Conservation (phyloP, 306 rosid genomes). For the Prunus salicina region DNA sequence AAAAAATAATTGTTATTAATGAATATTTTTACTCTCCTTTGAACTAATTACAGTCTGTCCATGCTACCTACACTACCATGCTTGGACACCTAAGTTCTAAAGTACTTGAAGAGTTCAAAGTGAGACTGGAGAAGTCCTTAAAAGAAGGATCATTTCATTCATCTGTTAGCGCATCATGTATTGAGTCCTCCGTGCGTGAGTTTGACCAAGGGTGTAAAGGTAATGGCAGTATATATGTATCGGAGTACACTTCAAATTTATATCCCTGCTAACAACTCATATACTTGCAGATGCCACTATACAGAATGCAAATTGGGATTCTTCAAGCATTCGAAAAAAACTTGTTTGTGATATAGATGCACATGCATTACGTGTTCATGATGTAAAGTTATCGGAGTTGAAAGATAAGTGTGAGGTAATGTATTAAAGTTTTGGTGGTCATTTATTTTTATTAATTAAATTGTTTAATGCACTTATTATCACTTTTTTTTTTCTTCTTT, state of each 20-base stretch:
- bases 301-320: conserved; percentile 64
- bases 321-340: conserved; percentile 58
- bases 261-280: background rate
- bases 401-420: conserved; percentile 57
- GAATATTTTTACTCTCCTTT: too few species aligned
- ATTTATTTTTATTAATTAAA: background rate
- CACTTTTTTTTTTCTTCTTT: too few species aligned
- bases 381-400: conserved; percentile 51
- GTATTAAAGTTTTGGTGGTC: conserved; percentile 6
- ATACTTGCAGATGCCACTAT: conserved; percentile 55
- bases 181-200: conserved; percentile 39
- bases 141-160: conserved; percentile 77
- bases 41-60: conserved; percentile 42
- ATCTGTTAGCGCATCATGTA: conserved; percentile 35
- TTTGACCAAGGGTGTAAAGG: conserved; percentile 76
- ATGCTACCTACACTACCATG: conserved; percentile 62
- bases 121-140: conserved; percentile 53
- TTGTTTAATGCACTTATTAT: too few species aligned
- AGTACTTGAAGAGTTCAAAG: conserved; percentile 55
- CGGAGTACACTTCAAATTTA: background rate
- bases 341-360: conserved; percentile 64
- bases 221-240: conserved; percentile 18
- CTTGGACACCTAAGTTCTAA: conserved; percentile 64
- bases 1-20: too few species aligned
- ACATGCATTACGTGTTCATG: conserved; percentile 51